Evolutionary conservation across 1,284 basidiomycete species (phyloP).

Genomic region (Heterobasidion parviporum): DNA sequence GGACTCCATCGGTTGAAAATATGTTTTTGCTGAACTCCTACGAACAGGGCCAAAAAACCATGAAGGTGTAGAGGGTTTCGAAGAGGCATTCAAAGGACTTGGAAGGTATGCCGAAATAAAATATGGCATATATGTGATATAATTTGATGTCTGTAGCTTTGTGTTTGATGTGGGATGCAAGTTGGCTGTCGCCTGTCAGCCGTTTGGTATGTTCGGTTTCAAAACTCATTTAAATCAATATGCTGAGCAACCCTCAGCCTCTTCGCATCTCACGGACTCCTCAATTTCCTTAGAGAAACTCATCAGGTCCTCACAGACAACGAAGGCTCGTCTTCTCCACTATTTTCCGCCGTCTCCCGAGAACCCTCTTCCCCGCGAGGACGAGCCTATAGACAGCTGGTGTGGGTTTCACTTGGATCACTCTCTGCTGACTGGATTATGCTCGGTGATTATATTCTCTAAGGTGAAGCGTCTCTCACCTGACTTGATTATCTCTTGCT

Average conservation of each 20-base stretch:
- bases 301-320: conserved; percentile 60
- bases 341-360: conserved; percentile 71
- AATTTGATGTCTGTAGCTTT: conserved; percentile 36
- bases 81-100: conserved; percentile 78
- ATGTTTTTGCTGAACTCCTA: background rate
- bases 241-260: conserved; percentile 30
- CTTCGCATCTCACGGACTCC: conserved; percentile 53
- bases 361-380: conserved; percentile 28
- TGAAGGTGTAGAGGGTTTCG: conserved; percentile 64
- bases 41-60: conserved; percentile 59
- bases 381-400: conserved; percentile 72
- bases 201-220: conserved; percentile 52
- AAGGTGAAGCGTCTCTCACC: background rate
- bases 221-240: conserved; percentile 2
- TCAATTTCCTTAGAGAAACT: conserved; percentile 55
- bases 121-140: background rate
- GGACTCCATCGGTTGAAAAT: background rate
- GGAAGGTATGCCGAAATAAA: conserved; percentile 41
- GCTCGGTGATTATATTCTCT: conserved; percentile 45
- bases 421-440: conserved; percentile 83
- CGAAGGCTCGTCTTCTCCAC: conserved; percentile 82
- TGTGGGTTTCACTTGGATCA: conserved; percentile 83
- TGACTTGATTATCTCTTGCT: conserved; percentile 25
- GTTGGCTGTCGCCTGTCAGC: conserved; percentile 79
- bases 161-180: conserved; percentile 75